phyloP scores from a whole-genome alignment of 2,329 filamentous ascomycete species.

The Diaporthe vaccinii region DNA sequence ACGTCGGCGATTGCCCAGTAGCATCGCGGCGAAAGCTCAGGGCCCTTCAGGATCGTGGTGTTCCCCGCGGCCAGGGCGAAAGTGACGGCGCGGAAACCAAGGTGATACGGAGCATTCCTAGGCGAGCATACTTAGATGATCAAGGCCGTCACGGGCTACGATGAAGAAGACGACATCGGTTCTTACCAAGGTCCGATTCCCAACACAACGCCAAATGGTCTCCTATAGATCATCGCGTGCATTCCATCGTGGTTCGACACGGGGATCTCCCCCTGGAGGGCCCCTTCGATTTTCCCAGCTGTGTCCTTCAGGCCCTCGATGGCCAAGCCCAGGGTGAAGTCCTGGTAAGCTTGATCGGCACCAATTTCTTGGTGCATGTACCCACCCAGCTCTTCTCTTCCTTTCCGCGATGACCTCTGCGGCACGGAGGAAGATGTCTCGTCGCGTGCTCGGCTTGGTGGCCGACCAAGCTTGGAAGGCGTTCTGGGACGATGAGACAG shows the following conservation, averaged over 20 bases:
- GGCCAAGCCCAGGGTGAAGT: neutral
- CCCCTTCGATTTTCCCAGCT: slow-evolving; percentile 47
- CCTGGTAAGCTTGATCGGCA: neutral
- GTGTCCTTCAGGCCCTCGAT: slow-evolving; percentile 4
- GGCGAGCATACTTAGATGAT: neutral
- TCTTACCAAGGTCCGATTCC: slow-evolving; percentile 50
- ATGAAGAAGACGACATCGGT: neutral
- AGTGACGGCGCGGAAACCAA: slow-evolving; percentile 44
- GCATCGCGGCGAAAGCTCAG: slow-evolving; percentile 50
- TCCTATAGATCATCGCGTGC: slow-evolving; percentile 43
- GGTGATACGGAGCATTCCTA: slow-evolving; percentile 47
- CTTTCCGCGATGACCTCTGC: neutral
- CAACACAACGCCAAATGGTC: slow-evolving; percentile 49
- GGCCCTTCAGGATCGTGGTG: slow-evolving; percentile 49
- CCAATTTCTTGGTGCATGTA: slow-evolving; percentile 1
- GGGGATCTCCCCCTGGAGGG: slow-evolving; percentile 55
- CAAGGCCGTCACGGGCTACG: neutral
- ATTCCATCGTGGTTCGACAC: slow-evolving; percentile 47
- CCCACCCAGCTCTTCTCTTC: neutral
- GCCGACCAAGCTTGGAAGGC: neutral
- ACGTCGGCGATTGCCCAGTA: slow-evolving; percentile 51
- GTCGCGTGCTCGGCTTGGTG: neutral
- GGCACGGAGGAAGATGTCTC: neutral
- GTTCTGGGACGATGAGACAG: neutral
- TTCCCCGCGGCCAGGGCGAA: slow-evolving; percentile 45